A percentile compares a stretch with the other conserved stretches of the same genome.
phyloP scores from a whole-genome alignment of 1,284 basidiomycete species.

The Erythrobasidium hasegawianum region DNA sequence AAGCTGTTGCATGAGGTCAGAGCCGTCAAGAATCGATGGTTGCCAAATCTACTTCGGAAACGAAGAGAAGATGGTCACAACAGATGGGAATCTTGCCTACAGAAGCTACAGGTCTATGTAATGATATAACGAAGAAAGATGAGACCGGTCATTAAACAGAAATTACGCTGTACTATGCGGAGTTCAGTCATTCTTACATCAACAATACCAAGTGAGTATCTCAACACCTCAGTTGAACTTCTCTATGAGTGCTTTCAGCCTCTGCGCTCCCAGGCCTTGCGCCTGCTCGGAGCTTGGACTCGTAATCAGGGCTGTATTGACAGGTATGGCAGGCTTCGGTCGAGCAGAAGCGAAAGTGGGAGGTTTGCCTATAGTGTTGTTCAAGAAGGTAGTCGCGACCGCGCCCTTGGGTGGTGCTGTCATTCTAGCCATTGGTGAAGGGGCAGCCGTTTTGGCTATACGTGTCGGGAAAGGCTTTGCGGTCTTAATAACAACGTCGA shows the following conservation, averaged over 20 bases:
- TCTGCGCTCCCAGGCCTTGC: conserved; percentile 4
- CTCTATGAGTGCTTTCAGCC: conserved; percentile 16
- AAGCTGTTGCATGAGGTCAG: no score
- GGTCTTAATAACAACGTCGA: not conserved
- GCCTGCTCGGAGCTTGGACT: not conserved
- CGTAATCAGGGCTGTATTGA: not conserved
- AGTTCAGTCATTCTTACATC: no score
- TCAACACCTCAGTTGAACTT: conserved; percentile 29
- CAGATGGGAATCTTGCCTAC: no score
- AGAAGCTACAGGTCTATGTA: no score
- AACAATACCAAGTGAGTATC: no score
- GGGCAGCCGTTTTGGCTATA: not conserved
- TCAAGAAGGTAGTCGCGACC: conserved; percentile 1
- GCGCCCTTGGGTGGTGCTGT: conserved; percentile 2
- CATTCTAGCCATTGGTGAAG: no score
- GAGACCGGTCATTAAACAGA: no score
- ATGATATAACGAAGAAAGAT: no score
- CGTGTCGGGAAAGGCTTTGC: not conserved
- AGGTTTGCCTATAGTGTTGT: conserved; percentile 23
- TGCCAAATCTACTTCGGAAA: no score
- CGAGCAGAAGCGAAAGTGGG: conserved; percentile 7
- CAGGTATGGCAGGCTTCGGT: not conserved
- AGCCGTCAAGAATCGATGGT: no score
- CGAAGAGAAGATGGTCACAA: no score
- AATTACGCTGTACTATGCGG: no score